phyloP scores from a whole-genome alignment of 2,329 filamentous ascomycete genomes.

The Aureobasidium sp. region DNA sequence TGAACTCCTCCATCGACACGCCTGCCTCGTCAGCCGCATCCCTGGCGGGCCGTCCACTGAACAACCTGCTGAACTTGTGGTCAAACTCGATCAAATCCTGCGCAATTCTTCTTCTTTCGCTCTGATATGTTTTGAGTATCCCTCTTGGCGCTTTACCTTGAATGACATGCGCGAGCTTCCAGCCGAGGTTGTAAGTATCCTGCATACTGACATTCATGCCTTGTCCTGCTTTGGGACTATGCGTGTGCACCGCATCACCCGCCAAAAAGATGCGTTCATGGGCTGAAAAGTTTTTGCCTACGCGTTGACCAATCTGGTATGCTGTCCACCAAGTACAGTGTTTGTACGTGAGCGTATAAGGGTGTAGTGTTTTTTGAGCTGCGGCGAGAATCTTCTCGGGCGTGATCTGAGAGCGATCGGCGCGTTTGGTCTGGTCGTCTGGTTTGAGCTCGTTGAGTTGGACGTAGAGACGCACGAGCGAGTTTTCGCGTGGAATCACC shows the following conservation, averaged over 20 bases:
- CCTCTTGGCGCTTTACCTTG: conserved; percentile 22
- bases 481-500: conserved; percentile 63
- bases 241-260: conserved; percentile 49
- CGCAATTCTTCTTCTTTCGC: conserved; percentile 53
- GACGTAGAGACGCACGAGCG: conserved; percentile 3
- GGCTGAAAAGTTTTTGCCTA: conserved; percentile 55
- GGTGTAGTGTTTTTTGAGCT: conserved; percentile 35
- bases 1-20: conserved; percentile 24
- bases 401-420: conserved; percentile 50
- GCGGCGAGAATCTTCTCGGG: conserved; percentile 55
- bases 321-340: conserved; percentile 32
- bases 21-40: conserved; percentile 15
- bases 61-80: conserved; percentile 42
- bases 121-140: conserved; percentile 47
- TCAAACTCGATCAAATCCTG: conserved; percentile 56
- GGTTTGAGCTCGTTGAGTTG: conserved; percentile 44
- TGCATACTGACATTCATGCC: conserved; percentile 70
- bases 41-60: conserved; percentile 32
- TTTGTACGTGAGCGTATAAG: conserved; percentile 7
- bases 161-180: conserved; percentile 43
- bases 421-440: conserved; percentile 45
- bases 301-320: conserved; percentile 46
- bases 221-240: conserved; percentile 58
- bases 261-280: conserved; percentile 12
- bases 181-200: conserved; percentile 54